Evolutionary conservation across 2,329 filamentous ascomycete species (phyloP), one percentile per base, ranked within the genome.

Genomic region (Phialocephala subalpina): DNA sequence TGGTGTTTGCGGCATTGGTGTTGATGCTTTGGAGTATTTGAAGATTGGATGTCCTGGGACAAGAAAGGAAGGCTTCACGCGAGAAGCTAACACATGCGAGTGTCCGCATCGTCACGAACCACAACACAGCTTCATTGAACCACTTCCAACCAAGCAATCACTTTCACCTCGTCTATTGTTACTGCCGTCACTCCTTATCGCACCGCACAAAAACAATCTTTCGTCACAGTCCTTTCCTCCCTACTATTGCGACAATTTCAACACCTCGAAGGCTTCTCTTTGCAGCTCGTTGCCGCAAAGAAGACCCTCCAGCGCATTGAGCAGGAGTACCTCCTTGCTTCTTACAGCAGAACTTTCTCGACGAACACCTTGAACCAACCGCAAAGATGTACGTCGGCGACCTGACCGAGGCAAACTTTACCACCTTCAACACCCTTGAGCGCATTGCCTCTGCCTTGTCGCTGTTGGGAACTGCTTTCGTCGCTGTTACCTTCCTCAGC

Each of bases 371-470:
- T 22, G 18, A 57, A 49, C 14, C 12, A 56, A 27, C 20, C 57
- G 49, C 29, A 49, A 64, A 60, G 27, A 70, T 71, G 69, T 61
- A 53, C 22, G 42, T 53, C 56, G 57, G 27, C 0, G 64, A 71
- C 1, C 55, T 73, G 9, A 61, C 47, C 2, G 9, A 45, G 9
- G 33, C 16, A 1, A 38, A 69, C 6, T 59, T 72, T 7, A 14
- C 55, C 3, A 66, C 58, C 25, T 62, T 94, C 69, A 86, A 82
- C 68, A 78, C 85, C 63, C 85, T 91, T 57, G 91, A 93, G 77
- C 85, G 92, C 58, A 80, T 85, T 18, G 88, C 89, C 74, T 94
- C 92, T 0, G 83, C 89, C 8, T 78, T 94, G 52, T 95, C 92
- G 0, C 77, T 96, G 0, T 60, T 90, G 1, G 92, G 91, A 64